Conservation (phyloP, 208 protist species). For the Trypanosoma cruzi region DNA sequence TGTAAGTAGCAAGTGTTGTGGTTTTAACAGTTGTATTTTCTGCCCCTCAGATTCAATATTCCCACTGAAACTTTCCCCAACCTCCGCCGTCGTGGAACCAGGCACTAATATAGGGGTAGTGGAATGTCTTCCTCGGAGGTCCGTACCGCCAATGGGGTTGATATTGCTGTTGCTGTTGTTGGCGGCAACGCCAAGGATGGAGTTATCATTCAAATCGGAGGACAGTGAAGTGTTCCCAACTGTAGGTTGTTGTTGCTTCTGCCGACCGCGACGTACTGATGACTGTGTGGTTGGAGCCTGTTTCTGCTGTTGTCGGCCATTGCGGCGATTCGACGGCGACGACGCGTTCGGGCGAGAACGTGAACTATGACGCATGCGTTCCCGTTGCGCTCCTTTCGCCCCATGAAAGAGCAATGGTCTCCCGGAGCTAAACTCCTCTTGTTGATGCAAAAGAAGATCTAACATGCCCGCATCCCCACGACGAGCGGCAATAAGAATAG, state of each 20-base stretch:
- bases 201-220: background rate
- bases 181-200: background rate
- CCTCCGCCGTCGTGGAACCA: no score
- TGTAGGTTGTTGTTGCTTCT: background rate
- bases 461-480: constrained; percentile 29
- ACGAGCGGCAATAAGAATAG: constrained; percentile 59
- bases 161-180: background rate
- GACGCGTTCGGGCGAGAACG: background rate
- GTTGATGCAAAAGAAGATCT: constrained; percentile 23
- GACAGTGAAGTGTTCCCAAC: background rate
- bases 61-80: background rate
- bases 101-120: no score
- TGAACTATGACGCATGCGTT: background rate
- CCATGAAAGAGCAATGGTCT: background rate
- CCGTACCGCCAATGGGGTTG: background rate
- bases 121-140: no score
- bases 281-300: background rate
- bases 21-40: constrained; percentile 19
- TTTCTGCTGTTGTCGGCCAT: background rate
- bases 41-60: background rate
- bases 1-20: constrained; percentile 37
- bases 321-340: background rate
- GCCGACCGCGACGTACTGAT: background rate
- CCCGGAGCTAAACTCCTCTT: constrained; percentile 3
- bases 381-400: background rate